Conservation (phyloP, 1,284 basidiomycete species). For the Ustilago esculenta region DNA sequence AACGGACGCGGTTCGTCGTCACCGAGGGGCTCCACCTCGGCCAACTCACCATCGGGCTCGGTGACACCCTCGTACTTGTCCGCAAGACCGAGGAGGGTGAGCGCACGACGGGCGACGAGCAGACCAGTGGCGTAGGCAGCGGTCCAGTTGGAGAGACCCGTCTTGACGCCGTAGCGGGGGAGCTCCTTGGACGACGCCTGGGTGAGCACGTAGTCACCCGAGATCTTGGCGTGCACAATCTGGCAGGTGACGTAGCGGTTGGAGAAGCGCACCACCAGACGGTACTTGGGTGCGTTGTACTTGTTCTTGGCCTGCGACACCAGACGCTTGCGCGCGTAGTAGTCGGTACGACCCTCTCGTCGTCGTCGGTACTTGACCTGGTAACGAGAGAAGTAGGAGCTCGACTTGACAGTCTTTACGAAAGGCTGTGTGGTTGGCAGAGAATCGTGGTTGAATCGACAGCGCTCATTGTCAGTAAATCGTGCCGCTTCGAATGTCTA, state of each 20-base stretch:
- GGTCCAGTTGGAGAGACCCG: slow-evolving; percentile 98
- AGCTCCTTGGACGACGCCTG: slow-evolving; percentile 80
- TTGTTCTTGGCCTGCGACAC: slow-evolving; percentile 99
- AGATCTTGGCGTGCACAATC: slow-evolving; percentile 95
- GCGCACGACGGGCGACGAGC: slow-evolving; percentile 90
- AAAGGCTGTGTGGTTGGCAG: slow-evolving; percentile 71
- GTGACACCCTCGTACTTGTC: slow-evolving; percentile 98
- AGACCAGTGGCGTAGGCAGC: slow-evolving; percentile 99
- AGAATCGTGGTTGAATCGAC: no score
- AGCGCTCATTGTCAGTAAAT: no score
- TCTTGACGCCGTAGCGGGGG: slow-evolving; percentile 94
- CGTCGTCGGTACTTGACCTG: slow-evolving; percentile 73
- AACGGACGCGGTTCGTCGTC: slow-evolving; percentile 97
- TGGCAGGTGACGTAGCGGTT: slow-evolving; percentile 69
- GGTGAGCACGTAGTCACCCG: slow-evolving; percentile 92
- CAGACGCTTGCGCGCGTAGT: slow-evolving; percentile 96
- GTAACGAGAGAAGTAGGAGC: slow-evolving; percentile 95
- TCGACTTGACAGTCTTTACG: slow-evolving; percentile 72
- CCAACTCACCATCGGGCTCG: slow-evolving; percentile 89
- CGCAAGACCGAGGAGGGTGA: slow-evolving; percentile 93
- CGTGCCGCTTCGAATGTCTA: no score
- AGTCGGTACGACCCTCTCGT: slow-evolving; percentile 95
- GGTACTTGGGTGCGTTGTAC: slow-evolving; percentile 98
- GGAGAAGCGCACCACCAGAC: slow-evolving; percentile 91
- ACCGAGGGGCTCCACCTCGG: slow-evolving; percentile 82